Base-by-base conservation (phyloP, 495 filamentous ascomycete species). In the Xylaria cubensis region DNA sequence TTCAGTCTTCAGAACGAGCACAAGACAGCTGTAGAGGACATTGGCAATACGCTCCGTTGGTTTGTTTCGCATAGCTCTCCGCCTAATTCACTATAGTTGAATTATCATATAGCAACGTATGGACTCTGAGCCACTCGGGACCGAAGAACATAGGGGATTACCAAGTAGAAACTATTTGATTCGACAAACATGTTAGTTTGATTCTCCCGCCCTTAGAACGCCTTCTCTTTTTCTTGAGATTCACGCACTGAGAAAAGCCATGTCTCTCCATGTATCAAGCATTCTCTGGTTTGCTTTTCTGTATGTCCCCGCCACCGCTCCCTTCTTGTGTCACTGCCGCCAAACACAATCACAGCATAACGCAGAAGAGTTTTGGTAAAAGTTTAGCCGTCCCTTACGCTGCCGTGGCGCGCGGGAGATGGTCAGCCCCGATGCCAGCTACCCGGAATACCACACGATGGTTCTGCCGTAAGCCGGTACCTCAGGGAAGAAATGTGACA, bases 371-470 rank as follows among this genome's bases (percentile, higher is more conserved):
- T 12, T 29, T 29, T n/a, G 34, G 67, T 32, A 46, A 5, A 70
- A 36, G 42, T 39, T 29, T 50, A 39, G 55, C 67, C 55, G 41
- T 56, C 67, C 24, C 48, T 34, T 50, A n/a, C 58, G 68, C 68
- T 32, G 59, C 48, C 59, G 36, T 63, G 68, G 68, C 68, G 68
- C 48, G 58, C 68, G 68, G 58, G 59, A 64, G 34, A 34, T 70
- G 68, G 68, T 70, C 59, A 70, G 68, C 68, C 59, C 68, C 68
- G 68, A 70, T 53, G 68, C 68, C 68, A 70, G 46, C 68, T 63
- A 70, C 67, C 58, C 67, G 67, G 67, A 26, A 70, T 46, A 53
- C 44, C 42, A n/a, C 41, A 48, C 41, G 29, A 63, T 63, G 59
- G 59, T 21, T 24, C n/a, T 32, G 21, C 59, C 19, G n/a, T 63